Base-by-base conservation (phyloP, 1,284 basidiomycete species). In the Mycena sp. region DNA sequence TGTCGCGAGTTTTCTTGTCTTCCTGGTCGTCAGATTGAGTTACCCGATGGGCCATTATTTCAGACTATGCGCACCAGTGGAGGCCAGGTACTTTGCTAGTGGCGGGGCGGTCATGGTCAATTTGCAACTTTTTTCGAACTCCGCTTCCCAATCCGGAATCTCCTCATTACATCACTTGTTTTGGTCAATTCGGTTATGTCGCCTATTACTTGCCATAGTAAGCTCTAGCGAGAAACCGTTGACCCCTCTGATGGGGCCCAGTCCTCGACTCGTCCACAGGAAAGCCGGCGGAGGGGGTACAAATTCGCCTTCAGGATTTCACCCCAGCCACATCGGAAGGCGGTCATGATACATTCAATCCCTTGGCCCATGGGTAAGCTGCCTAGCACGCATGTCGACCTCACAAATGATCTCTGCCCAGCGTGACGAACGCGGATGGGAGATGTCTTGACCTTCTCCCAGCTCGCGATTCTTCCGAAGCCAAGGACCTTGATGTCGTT, bases 1-100 rank as follows among this genome's bases (percentile, higher is more conserved):
- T 91, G 79, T 98, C 96, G 58, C 96, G 87, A 4, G 87, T 93
- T 76, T 88, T 91, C 83, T 97, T 96, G 73, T 96, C 95, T 81
- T 72, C 56, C 61, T 64, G 60, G 52, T 71, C 37, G 73, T 67
- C 58, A 70, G 70, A 48, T 67, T 61, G 71, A 48, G 62, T 46
- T 29, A 58, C 11, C 35, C 32, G 30, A 30, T 48, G 49, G 63
- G 11, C n/a, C 23, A 44, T 58, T 43, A 26, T 37, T 41, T 38
- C 9, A 21, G 35, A 32, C 43, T 17, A 16, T 52, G 50, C 87
- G 64, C 72, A 95, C 95, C 94, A 67, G 92, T 94, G 45, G 94
- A 95, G 11, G 94, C 94, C 37, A 98, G 87, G 75, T 92, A 93
- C 78, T 97, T 98, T 57, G 88, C 95, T 21, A 96, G 78, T 2